Base-by-base conservation (phyloP, 768 basidiomycete genomes). In the Asterophora lycoperdoides region DNA sequence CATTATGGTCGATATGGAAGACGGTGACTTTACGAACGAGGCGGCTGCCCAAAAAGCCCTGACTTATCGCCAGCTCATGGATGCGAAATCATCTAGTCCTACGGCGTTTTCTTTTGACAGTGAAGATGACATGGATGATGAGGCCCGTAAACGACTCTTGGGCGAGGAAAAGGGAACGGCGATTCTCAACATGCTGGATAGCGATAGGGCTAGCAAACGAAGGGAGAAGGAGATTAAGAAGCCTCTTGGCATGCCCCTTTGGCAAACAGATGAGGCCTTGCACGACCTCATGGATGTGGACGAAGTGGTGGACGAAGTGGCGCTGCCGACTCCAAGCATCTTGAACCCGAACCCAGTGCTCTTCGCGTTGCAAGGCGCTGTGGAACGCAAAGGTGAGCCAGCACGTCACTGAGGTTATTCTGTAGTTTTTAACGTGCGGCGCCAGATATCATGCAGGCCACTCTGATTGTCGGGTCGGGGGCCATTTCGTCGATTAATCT, bases 141-240 rank as follows among this genome's bases (percentile, higher is more conserved):
- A 67, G 20, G 72, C 69, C 41, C 52, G 68, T 45, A 48, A 67
- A 51, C 54, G 67, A 52, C 49, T 73, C 34, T 58, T 79, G 44
- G 76, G 73, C 4, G 64, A 68, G 41, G 67, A 67, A 30, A 63
- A 65, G 3, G 74, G 72, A 11, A 67, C 73, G 52, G 73, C 66
- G 8, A 71, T 82, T 37, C 63, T 60, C 14, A 68, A 66, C 44
- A 73, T 83, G 33, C 60, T 83, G 33, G 60, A 67, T 44, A 58
- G 64, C 13, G 74, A 81, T 49, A 69, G 65, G 41, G 62, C 48
- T 6, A 62, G 62, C 46, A 53, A 54, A 33, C 58, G 56, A 23
- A 60, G 60, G 9, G 64, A 51, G 17, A 59, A 58, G 23, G 57
- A 56, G 1, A 54, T 54, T 10, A 59, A 59, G 46, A 64, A 62